Conservation (phyloP, 441 rosid species). For the Kokia cookei region DNA sequence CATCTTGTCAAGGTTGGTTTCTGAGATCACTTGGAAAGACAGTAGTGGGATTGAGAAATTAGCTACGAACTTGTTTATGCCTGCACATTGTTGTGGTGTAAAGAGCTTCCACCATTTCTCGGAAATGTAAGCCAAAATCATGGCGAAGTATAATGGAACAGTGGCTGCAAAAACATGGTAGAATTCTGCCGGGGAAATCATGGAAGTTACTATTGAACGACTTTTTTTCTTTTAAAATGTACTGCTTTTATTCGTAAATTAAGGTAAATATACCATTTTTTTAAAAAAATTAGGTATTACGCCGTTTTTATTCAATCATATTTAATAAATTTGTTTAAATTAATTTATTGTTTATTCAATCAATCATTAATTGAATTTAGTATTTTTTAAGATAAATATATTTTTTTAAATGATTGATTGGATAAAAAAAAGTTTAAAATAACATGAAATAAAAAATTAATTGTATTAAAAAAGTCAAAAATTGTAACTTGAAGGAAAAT, state of each 20-base stretch:
- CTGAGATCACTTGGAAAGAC: constrained; percentile 70
- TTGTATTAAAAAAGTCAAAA: no score
- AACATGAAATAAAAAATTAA: no score
- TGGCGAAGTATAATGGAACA: constrained; percentile 67
- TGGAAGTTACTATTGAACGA: constrained; percentile 7
- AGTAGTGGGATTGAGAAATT: constrained; percentile 76
- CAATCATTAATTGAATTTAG: no score
- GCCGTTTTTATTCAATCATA: no score
- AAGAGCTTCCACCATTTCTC: constrained; percentile 67
- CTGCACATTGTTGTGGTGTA: constrained; percentile 77
- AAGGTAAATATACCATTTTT: no score
- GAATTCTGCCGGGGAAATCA: constrained; percentile 60
- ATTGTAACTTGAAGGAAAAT: no score
- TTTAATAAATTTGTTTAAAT: no score
- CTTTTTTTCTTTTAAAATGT: neutral
- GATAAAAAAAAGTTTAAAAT: no score
- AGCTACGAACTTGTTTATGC: constrained; percentile 87
- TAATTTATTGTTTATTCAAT: no score
- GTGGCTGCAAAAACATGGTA: constrained; percentile 75
- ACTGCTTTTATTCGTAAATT: neutral
- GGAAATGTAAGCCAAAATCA: constrained; percentile 70
- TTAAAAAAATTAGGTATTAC: no score
- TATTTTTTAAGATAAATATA: no score
- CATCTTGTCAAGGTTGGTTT: constrained; percentile 71
- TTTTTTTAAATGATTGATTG: no score